Conservation (phyloP, 306 rosid genomes). For the Oemleria cerasiformis region DNA sequence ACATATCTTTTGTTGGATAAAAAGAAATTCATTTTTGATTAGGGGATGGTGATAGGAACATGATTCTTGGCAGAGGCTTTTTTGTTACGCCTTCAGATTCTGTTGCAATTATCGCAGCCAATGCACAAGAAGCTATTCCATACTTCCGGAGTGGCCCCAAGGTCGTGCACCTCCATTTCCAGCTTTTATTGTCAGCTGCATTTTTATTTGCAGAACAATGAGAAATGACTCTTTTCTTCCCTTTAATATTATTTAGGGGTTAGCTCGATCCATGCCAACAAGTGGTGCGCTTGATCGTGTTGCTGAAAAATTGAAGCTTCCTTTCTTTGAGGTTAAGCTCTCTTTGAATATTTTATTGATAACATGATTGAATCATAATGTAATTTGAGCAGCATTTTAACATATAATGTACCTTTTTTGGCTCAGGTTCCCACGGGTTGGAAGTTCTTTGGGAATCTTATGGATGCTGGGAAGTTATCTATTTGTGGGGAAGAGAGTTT, state of each 20-base stretch:
- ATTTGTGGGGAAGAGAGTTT: conserved; percentile 98
- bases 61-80: conserved; percentile 83
- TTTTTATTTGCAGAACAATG: conserved; percentile 9
- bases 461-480: conserved; percentile 94
- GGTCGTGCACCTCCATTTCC: conserved; percentile 33
- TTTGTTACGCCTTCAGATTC: conserved; percentile 99
- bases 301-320: conserved; percentile 81
- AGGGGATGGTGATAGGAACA: conserved; percentile 99
- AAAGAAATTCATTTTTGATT: conserved; percentile 17
- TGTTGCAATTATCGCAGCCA: conserved; percentile 93
- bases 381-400: conserved; percentile 32
- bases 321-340: conserved; percentile 76
- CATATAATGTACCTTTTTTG: conserved; percentile 19
- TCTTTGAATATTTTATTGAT: conserved; percentile 5
- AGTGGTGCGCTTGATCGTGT: conserved; percentile 93
- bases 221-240: neutral
- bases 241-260: conserved; percentile 56
- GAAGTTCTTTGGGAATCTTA: conserved; percentile 98
- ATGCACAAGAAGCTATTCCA: conserved; percentile 85
- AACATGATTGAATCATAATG: conserved; percentile 1
- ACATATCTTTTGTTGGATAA: conserved; percentile 6
- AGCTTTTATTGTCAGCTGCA: neutral
- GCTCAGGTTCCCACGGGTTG: conserved; percentile 96
- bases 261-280: conserved; percentile 98
- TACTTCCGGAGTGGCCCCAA: conserved; percentile 70